phyloP scores from a whole-genome alignment of 306 rosid genomes.

The Dryas alaskensis region DNA sequence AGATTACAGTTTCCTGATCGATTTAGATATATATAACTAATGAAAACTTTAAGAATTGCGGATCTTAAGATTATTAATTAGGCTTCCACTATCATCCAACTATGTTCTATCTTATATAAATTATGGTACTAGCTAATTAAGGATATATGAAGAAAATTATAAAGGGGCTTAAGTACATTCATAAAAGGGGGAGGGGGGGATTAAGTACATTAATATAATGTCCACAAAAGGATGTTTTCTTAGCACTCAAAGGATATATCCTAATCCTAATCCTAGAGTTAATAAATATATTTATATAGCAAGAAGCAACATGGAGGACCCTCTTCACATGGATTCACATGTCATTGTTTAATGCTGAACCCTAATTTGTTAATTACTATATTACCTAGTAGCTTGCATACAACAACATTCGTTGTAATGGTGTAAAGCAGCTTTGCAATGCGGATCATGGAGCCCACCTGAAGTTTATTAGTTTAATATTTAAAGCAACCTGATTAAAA shows the following conservation, averaged over 20 bases:
- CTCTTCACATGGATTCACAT: constrained; percentile 68
- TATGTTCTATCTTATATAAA: too few relatives aligned
- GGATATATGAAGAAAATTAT: too few relatives aligned
- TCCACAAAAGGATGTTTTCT: constrained; percentile 22
- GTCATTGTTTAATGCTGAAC: constrained; percentile 33
- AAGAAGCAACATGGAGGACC: constrained; percentile 46
- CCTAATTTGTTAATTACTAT: constrained; percentile 26
- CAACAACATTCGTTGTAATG: constrained; percentile 30
- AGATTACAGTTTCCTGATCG: constrained; percentile 10
- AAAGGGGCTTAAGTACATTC: too few relatives aligned
- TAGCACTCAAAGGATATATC: constrained; percentile 31
- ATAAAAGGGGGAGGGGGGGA: too few relatives aligned
- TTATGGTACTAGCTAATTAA: too few relatives aligned
- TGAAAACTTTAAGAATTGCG: too few relatives aligned
- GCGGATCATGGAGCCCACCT: constrained; percentile 38
- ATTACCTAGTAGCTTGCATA: constrained; percentile 18
- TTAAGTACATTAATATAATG: too few relatives aligned
- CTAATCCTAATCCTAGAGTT: neutral
- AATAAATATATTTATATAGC: too few relatives aligned
- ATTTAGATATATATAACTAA: too few relatives aligned
- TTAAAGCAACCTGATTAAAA: constrained; percentile 33
- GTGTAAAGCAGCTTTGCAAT: constrained; percentile 35
- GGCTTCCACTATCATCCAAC: too few relatives aligned
- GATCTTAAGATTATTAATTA: too few relatives aligned
- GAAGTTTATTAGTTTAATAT: constrained; percentile 14